Evolutionary conservation across 1,284 basidiomycete genomes (phyloP), one percentile per base, ranked within the genome.

Genomic region (Melampsora americana): DNA sequence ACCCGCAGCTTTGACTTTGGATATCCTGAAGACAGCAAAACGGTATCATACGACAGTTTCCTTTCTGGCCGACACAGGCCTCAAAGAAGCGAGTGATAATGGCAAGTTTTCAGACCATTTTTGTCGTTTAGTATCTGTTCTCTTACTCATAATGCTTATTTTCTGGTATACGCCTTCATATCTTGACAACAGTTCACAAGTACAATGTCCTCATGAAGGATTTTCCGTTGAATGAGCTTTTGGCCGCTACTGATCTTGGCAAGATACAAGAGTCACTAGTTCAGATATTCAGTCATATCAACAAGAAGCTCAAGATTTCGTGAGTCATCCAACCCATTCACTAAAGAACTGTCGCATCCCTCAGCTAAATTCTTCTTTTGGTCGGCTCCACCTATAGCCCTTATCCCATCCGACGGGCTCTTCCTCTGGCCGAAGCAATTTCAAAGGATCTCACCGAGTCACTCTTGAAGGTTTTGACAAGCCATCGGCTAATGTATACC

Each of bases 151-250:
- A 16, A 30, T 64, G 23, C 50, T 18, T 66, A 1, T 20, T 26
- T 32, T 68, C 48, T n/a, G 26, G 28, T 1, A 5, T 32, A 50
- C 28, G 44, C 39, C 70, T 62, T 48, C 20, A 16, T 60, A 62
- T 6, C n/a, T 26, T 64, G 2, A n/a, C 7, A 28, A 9, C 78
- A 92, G 94, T 95, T 2, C 92, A 94, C 86, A 95, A 95, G 83
- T 95, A 98, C 86, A 98, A 99, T 81, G 89, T 92, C 79, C 87
- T 99, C 77, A 98, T 99, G 95, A 96, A 95, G 84, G 96, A 99
- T 82, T 97, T 99, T 81, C 96, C 96, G 0, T 85, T 99, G 56
- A 95, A 98, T 82, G 95, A 97, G 82, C 89, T 99, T 18, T 87
- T 99, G 23, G 92, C 95, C 2, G 93, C 96, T 0, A 96, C 95